Evolutionary conservation across 1,139 yeast genomes (phyloP), one percentile per base, ranked within the genome.

Genomic region (Suhomyces coccinellae): DNA sequence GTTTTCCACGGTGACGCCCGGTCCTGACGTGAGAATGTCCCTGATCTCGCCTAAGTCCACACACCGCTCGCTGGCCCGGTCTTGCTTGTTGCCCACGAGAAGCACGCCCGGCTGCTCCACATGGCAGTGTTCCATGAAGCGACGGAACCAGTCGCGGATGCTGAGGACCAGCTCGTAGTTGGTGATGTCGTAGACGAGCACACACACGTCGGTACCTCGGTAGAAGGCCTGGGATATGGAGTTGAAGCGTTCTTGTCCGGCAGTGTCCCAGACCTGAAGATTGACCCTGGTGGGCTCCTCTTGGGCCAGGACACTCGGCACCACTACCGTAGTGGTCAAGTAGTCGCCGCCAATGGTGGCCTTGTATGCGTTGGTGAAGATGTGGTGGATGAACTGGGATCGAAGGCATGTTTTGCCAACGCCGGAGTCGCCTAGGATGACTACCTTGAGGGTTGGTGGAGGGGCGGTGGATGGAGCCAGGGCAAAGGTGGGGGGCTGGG

Each of bases 321-420:
- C 34, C 13, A 45, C 49, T 15, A 78, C 69, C 24, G 67, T 63
- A 17, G 80, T 70, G 3, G 85, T 79, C 42, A 81, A 62, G 56
- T 77, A 81, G 53, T 81, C 85, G 2, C 83, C 83, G 11, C 85
- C 85, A 12, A 80, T 78, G 2, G 86, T 80, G 38, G 85, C 83
- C 53, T 79, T 73, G 57, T 81, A 81, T 9, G 82, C 82, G 51
- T 74, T 75, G 43, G 82, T 74, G 56, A 81, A 81, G 38, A 77
- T 69, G 46, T 77, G 83, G 53, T 80, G 83, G 11, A 80, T 75
- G 58, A 75, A 79, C 57, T 80, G 85, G 6, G 82, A 71, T 45
- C 86, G 65, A 10, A 81, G 65, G 46, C 85, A 79, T 12, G 85
- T 81, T 54, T 81, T 81, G 8, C 86, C 85, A 13, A 81, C 85